phyloP scores from a whole-genome alignment of 1,284 basidiomycete genomes.

The Omphalotus olearius region DNA sequence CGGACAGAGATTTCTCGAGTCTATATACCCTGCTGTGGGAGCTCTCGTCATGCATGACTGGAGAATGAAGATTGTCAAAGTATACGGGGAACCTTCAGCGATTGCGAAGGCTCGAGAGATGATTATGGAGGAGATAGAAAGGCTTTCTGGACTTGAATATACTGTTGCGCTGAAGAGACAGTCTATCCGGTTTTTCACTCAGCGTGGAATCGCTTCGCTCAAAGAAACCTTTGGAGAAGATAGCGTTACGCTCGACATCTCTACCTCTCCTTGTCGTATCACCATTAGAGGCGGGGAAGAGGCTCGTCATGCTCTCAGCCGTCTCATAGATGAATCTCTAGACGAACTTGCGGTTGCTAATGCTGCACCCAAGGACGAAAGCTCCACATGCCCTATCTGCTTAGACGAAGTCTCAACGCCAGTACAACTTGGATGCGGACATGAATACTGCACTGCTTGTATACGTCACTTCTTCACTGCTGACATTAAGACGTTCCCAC shows the following conservation, averaged over 20 bases:
- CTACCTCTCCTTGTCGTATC: constrained; percentile 29
- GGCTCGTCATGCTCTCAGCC: constrained; percentile 36
- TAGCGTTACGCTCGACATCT: constrained; percentile 37
- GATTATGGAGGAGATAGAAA: constrained; percentile 38
- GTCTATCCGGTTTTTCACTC: constrained; percentile 44
- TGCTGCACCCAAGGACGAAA: constrained; percentile 6
- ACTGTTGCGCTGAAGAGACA: constrained; percentile 30
- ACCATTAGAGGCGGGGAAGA: constrained; percentile 47
- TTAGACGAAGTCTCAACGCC: constrained; percentile 40
- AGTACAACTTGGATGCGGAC: constrained; percentile 44
- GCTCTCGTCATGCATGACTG: constrained; percentile 40
- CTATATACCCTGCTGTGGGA: constrained; percentile 30
- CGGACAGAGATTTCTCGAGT: constrained; percentile 30
- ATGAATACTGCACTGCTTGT: constrained; percentile 49
- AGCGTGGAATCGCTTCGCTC: constrained; percentile 39
- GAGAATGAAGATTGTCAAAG: constrained; percentile 34
- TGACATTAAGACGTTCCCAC: constrained; percentile 42
- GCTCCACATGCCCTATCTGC: constrained; percentile 47
- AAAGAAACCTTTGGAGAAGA: constrained; percentile 48
- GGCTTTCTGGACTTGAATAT: constrained; percentile 36
- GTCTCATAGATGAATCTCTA: constrained; percentile 38
- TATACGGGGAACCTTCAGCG: constrained; percentile 34
- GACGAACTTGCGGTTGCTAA: constrained; percentile 16
- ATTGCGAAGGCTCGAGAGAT: constrained; percentile 34
- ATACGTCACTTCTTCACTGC: constrained; percentile 43